Conservation (phyloP, 441 rosid genomes). For the Theobroma grandiflorum region DNA sequence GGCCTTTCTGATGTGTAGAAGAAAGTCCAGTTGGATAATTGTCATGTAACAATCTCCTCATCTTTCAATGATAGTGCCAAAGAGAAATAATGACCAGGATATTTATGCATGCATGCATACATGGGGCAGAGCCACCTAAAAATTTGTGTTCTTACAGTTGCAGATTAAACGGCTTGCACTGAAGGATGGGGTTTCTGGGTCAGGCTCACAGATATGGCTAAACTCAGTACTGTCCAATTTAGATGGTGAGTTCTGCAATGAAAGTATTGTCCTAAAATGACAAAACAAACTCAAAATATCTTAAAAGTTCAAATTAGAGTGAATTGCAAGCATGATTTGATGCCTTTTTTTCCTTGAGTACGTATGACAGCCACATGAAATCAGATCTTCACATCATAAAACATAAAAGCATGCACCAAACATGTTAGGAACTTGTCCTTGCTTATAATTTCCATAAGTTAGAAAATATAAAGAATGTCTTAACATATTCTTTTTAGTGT, state of each 20-base stretch:
- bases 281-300: constrained; percentile 3
- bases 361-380: background rate
- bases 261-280: constrained; percentile 11
- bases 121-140: constrained; percentile 1
- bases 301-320: background rate
- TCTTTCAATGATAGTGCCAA: background rate
- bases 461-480: constrained; percentile 41
- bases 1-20: background rate
- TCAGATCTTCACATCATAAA: constrained; percentile 19
- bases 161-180: background rate
- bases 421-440: constrained; percentile 28
- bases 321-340: background rate
- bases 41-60: background rate
- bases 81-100: constrained; percentile 5
- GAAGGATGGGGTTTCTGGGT: background rate
- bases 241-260: constrained; percentile 5
- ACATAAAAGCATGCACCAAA: constrained; percentile 4
- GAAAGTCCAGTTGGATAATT: background rate
- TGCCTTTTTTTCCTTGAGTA: background rate
- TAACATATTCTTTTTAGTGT: constrained; percentile 21
- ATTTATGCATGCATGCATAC: background rate
- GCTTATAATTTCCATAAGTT: constrained; percentile 40
- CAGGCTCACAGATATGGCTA: background rate
- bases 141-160: background rate
- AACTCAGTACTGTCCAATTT: constrained; percentile 2